phyloP scores from a whole-genome alignment of 768 basidiomycete genomes.

The Termitomyces titanicus region DNA sequence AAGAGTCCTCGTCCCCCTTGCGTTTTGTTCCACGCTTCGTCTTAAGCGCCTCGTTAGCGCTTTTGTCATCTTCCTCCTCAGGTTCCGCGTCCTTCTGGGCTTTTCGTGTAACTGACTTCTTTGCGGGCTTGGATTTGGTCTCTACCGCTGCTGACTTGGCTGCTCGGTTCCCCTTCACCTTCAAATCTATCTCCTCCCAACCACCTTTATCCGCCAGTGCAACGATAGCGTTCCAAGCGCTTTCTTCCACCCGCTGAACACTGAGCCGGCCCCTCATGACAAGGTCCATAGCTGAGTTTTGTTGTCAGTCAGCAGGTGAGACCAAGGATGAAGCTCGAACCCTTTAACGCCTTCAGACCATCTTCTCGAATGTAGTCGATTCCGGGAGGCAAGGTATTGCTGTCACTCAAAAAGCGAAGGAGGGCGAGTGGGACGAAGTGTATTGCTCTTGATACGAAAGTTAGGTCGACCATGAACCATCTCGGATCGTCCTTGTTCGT shows the following conservation, averaged over 20 bases:
- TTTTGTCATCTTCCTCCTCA: slow-evolving; percentile 15
- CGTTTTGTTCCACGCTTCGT: slow-evolving; percentile 10
- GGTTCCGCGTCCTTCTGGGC: slow-evolving; percentile 10
- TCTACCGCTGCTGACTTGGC: slow-evolving; percentile 15
- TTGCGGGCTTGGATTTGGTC: slow-evolving; percentile 16
- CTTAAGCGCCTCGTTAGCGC: slow-evolving; percentile 11
- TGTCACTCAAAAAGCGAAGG: slow-evolving; percentile 58
- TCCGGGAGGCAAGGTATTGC: slow-evolving; percentile 40
- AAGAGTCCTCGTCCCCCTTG: slow-evolving; percentile 7
- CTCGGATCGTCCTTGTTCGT: slow-evolving; percentile 69
- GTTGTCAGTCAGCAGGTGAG: not conserved
- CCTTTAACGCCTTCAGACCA: slow-evolving; percentile 61
- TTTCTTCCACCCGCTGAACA: slow-evolving; percentile 73
- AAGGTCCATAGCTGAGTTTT: slow-evolving; percentile 65
- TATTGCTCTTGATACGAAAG: slow-evolving; percentile 57
- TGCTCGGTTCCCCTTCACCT: slow-evolving; percentile 22
- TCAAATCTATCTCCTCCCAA: slow-evolving; percentile 58
- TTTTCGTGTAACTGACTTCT: slow-evolving; percentile 14
- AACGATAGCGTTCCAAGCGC: slow-evolving; percentile 61
- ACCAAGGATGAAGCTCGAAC: slow-evolving; percentile 28
- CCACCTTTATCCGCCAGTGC: slow-evolving; percentile 70
- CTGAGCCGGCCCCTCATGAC: slow-evolving; percentile 80
- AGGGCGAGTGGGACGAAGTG: slow-evolving; percentile 80
- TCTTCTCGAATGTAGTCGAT: slow-evolving; percentile 65
- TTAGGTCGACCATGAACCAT: slow-evolving; percentile 92